Evolutionary conservation across 1,139 yeast genomes (phyloP).

Genomic region (Lodderomyces pseudojiufengensis): DNA sequence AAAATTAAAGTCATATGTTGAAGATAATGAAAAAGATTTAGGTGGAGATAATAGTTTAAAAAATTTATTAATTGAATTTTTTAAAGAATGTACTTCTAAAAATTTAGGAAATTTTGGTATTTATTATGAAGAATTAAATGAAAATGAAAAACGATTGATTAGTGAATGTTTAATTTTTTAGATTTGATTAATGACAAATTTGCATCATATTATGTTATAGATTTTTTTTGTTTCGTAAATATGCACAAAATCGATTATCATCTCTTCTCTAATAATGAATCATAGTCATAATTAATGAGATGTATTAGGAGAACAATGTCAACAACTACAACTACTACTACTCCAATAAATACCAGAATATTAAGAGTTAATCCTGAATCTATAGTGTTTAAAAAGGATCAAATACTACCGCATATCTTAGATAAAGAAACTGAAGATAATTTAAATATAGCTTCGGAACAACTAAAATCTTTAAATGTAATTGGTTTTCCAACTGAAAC

Average conservation of each 20-base stretch:
- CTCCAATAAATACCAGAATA: slow-evolving; percentile 22
- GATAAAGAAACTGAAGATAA: slow-evolving; percentile 50
- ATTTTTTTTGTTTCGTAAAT: background rate
- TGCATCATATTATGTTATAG: too few species aligned
- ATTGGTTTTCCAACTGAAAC: slow-evolving; percentile 98
- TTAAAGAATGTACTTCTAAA: slow-evolving; percentile 57
- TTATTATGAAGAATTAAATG: slow-evolving; percentile 50
- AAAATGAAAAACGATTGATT: slow-evolving; percentile 54
- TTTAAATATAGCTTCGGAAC: slow-evolving; percentile 55
- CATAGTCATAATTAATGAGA: slow-evolving; percentile 3
- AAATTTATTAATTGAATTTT: slow-evolving; percentile 53
- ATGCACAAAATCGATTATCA: background rate
- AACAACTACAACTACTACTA: too few species aligned
- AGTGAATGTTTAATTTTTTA: slow-evolving; percentile 42
- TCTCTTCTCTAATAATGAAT: background rate
- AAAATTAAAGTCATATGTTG: slow-evolving; percentile 51
- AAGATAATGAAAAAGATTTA: slow-evolving; percentile 35
- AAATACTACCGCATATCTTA: slow-evolving; percentile 36
- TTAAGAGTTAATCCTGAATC: slow-evolving; percentile 28
- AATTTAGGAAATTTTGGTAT: slow-evolving; percentile 52
- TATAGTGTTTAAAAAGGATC: slow-evolving; percentile 24
- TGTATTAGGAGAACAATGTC: slow-evolving; percentile 5
- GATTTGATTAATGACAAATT: background rate
- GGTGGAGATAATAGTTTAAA: slow-evolving; percentile 41
- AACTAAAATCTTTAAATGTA: slow-evolving; percentile 49